Evolutionary conservation across 345 rosid species (phyloP), one percentile per base, ranked within the genome.

Genomic region (Eucalyptus erythrocorys): DNA sequence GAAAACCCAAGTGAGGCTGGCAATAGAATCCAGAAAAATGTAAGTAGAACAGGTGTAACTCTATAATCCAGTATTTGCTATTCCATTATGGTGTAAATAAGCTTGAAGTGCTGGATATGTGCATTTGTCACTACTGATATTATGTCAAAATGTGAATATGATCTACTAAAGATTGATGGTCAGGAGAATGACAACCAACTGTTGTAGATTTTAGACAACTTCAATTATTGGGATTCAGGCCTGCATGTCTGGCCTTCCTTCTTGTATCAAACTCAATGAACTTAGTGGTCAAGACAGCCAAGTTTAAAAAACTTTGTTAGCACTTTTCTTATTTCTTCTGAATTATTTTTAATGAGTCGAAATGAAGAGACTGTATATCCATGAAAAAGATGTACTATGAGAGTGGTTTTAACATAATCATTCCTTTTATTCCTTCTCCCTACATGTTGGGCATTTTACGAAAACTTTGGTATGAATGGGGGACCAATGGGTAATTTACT

Each of bases 1-100:
- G 94, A 97, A 96, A 95, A 96, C 99, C 68, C 99, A 96, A 95
- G 99, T 96, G 90, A 94, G 94, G 88, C 93, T 96, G 90, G 99
- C 99, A 45, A 97, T 97, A 92, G 98, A 94, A 91, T 93, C 98
- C 88, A 93, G 90, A 96, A 92, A 96, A 82, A 96, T 97, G 99
- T 96, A 93, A 9, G 94, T 89, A 51, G 87, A 80, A 53, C 88
- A 10, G 45, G 27, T 76, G 47, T 76, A 76, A 37, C 14, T 76
- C 26, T 37, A 21, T 21, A 76, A 76, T 37, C 47, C 47, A 3
- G 82, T 37, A 76, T 21, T 40, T 37, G 45, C 15, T 76, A 37
- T 19, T 76, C 27, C 45, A 4, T 76, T 76, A 19, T 21, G 47
- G 27, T 22, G 45, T 37, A 49, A 87, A 48, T 48, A 66, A 84